These are phyloP conservation scores for Stachybotrys chlorohalonatus DNA, from an alignment of 2,329 filamentous ascomycete species.

Conservation along the genomic window DNA sequence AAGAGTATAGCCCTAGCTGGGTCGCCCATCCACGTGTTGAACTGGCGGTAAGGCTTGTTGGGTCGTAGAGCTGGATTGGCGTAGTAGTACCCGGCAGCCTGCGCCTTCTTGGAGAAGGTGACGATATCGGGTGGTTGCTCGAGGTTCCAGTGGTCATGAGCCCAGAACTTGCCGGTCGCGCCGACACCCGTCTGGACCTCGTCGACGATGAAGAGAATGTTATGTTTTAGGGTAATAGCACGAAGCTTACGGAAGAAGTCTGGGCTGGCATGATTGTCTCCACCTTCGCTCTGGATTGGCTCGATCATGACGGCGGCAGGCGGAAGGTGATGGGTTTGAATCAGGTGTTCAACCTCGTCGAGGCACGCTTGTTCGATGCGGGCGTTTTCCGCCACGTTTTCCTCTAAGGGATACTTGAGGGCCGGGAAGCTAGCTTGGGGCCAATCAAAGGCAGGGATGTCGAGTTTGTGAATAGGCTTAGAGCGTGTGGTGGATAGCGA, in stretches of 20 bases:
- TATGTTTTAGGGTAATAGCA: constrained; percentile 66
- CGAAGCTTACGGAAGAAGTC: constrained; percentile 81
- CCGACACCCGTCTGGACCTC: constrained; percentile 92
- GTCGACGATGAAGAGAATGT: constrained; percentile 81
- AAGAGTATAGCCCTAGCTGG: constrained; percentile 78
- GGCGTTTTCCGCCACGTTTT: constrained; percentile 73
- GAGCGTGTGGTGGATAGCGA: constrained; percentile 80
- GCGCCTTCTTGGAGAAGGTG: constrained; percentile 92
- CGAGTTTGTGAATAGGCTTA: constrained; percentile 91
- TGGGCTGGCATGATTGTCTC: constrained; percentile 86
- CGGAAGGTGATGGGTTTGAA: constrained; percentile 69
- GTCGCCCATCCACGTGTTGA: constrained; percentile 98
- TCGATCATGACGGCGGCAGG: constrained; percentile 78
- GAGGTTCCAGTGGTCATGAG: constrained; percentile 90
- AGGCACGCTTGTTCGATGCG: constrained; percentile 72
- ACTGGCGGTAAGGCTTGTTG: constrained; percentile 91
- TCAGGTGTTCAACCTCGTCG: constrained; percentile 73
- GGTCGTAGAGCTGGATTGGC: constrained; percentile 70
- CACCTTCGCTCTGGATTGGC: constrained; percentile 88
- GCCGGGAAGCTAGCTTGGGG: constrained; percentile 79
- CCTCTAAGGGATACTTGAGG: constrained; percentile 79
- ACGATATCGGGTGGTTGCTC: constrained; percentile 79
- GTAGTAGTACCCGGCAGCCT: constrained; percentile 89
- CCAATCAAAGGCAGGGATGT: constrained; percentile 94
- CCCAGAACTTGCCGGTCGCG: constrained; percentile 92